A percentile compares a stretch with the other conserved stretches of the same genome.
These are phyloP conservation scores for Tripterygium wilfordii DNA, from an alignment of 177 flowering plant species.

Conservation along the genomic window DNA sequence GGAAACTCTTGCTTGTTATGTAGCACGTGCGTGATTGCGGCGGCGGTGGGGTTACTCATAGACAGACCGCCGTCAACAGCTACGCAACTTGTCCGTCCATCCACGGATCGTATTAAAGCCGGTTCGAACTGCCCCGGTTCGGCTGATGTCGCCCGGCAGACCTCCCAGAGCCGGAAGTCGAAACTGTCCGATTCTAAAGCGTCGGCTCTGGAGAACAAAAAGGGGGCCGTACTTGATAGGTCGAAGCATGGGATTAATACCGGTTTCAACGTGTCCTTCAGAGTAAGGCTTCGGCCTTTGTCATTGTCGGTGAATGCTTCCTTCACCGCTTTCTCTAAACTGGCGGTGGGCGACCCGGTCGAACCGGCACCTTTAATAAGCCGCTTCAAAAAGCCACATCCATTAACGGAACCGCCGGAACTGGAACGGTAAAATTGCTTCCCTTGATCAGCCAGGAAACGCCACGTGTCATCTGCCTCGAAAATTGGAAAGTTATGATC, in stretches of 20 bases:
- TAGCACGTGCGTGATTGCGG: constrained; percentile 94
- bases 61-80: constrained; percentile 79
- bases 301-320: constrained; percentile 50
- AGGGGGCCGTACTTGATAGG: constrained; percentile 82
- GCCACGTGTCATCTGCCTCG: constrained; percentile 84
- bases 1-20: constrained; percentile 97
- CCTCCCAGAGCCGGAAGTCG: constrained; percentile 86
- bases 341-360: constrained; percentile 20
- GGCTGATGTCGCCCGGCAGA: constrained; percentile 85
- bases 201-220: constrained; percentile 87
- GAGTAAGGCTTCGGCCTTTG: constrained; percentile 46
- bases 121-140: constrained; percentile 68
- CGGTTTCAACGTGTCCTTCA: constrained; percentile 85
- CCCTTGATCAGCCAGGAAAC: constrained; percentile 61
- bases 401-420: constrained; percentile 8
- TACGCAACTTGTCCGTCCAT: constrained; percentile 61
- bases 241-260: constrained; percentile 90
- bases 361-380: constrained; percentile 18
- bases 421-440: constrained; percentile 27
- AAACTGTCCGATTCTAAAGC: constrained; percentile 81
- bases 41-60: constrained; percentile 87
- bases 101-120: constrained; percentile 60
- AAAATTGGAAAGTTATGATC: constrained; percentile 51
- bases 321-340: constrained; percentile 55
- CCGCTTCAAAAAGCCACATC: constrained; percentile 26